Conservation (phyloP, 129 eudicot genomes). For the Smallanthus sonchifolius region DNA sequence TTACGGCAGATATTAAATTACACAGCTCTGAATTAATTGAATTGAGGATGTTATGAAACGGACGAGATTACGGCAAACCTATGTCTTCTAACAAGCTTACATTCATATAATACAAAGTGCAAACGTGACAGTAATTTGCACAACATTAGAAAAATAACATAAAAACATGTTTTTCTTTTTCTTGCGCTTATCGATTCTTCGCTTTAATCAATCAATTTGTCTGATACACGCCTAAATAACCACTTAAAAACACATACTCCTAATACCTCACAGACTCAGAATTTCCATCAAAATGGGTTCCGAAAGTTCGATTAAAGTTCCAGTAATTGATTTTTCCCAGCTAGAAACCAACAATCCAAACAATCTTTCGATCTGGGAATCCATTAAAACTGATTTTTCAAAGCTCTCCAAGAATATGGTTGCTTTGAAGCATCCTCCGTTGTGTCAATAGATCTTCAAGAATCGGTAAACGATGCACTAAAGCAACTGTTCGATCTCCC, state of each 20-base stretch:
- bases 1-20: neutral
- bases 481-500: constrained; percentile 34
- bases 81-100: neutral
- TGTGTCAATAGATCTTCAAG: constrained; percentile 25
- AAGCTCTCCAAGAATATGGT: constrained; percentile 31
- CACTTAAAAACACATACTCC: constrained; percentile 9
- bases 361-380: constrained; percentile 20
- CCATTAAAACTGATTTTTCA: constrained; percentile 9
- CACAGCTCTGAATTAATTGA: neutral
- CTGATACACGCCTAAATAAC: constrained; percentile 14
- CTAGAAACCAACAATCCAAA: neutral
- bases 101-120: neutral
- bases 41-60: neutral
- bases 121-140: neutral
- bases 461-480: constrained; percentile 18
- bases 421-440: constrained; percentile 33
- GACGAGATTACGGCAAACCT: neutral
- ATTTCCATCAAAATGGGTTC: constrained; percentile 9
- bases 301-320: constrained; percentile 13
- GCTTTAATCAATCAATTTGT: constrained; percentile 26
- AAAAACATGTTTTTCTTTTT: neutral
- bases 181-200: constrained; percentile 12
- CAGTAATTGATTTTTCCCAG: constrained; percentile 21
- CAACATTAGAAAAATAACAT: neutral
- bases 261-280: constrained; percentile 2